Percentiles rank a stretch among this genome's conserved stretches.
These are phyloP conservation scores for Vicia faba DNA, from an alignment of 306 rosid species.

Conservation along the genomic window DNA sequence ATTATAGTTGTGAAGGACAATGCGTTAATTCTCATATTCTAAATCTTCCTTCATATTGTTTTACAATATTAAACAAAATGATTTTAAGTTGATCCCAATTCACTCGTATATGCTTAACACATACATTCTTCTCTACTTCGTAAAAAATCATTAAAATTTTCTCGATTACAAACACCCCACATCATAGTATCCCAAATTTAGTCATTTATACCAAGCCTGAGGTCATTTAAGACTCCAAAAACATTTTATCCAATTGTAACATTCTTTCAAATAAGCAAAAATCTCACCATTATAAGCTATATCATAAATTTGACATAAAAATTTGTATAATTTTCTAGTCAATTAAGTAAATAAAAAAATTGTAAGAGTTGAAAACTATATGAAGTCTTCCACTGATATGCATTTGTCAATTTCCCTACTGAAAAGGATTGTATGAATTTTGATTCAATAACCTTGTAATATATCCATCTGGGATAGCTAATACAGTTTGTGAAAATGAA, in stretches of 20 bases:
- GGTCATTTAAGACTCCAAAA: background rate
- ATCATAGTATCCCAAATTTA: background rate
- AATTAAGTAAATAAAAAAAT: background rate
- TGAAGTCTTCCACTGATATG: slow-evolving; percentile 14
- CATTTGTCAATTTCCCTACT: slow-evolving; percentile 10
- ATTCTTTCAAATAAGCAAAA: background rate
- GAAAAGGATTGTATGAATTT: slow-evolving; percentile 33
- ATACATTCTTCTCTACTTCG: background rate
- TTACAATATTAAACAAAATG: no score
- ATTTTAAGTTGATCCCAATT: no score
- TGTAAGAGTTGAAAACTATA: background rate
- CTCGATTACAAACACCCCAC: background rate
- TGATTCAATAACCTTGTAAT: slow-evolving; percentile 33
- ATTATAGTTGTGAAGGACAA: background rate
- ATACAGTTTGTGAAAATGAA: slow-evolving; percentile 46
- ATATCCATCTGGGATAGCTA: slow-evolving; percentile 34
- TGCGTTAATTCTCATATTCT: background rate
- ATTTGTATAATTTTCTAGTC: background rate
- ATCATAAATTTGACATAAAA: background rate
- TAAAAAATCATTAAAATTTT: background rate
- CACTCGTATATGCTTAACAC: background rate
- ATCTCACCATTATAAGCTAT: background rate
- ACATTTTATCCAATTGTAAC: slow-evolving; percentile 2
- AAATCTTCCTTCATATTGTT: no score
- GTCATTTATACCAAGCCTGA: background rate